These are phyloP conservation scores for Corniculantispora saksenae DNA, from an alignment of 2,329 filamentous ascomycete species.

Conservation along the genomic window DNA sequence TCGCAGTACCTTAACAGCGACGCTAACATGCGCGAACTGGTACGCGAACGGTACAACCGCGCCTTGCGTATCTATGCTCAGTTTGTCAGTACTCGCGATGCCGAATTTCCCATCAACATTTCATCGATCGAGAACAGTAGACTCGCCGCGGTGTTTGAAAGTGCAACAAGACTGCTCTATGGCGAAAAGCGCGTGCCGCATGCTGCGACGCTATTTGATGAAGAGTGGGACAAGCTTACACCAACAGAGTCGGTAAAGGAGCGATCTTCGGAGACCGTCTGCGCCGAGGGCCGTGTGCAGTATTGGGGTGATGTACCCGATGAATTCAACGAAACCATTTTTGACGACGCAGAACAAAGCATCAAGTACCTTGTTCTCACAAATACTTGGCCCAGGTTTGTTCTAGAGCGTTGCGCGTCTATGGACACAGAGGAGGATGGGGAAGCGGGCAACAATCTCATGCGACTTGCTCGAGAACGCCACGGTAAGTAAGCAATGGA, in stretches of 20 bases:
- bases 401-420: constrained; percentile 38
- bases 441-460: not conserved
- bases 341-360: constrained; percentile 59
- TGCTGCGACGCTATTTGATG: constrained; percentile 41
- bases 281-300: constrained; percentile 23
- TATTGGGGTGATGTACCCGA: constrained; percentile 47
- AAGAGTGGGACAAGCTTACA: not conserved
- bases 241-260: not conserved
- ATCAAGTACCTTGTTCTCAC: constrained; percentile 69
- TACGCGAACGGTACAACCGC: constrained; percentile 53
- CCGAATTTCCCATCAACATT: constrained; percentile 67
- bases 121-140: constrained; percentile 52
- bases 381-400: constrained; percentile 67
- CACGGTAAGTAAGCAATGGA: not conserved
- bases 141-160: constrained; percentile 58
- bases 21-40: constrained; percentile 28
- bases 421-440: constrained; percentile 22
- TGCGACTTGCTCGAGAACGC: not conserved
- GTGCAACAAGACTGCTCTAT: constrained; percentile 45
- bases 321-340: constrained; percentile 52
- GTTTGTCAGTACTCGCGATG: constrained; percentile 59
- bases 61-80: constrained; percentile 63
- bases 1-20: constrained; percentile 16
- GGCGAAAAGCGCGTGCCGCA: constrained; percentile 38
- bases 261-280: constrained; percentile 4